These are phyloP conservation scores for Dentipellis sp. DNA, from an alignment of 768 basidiomycete species.

Conservation along the genomic window DNA sequence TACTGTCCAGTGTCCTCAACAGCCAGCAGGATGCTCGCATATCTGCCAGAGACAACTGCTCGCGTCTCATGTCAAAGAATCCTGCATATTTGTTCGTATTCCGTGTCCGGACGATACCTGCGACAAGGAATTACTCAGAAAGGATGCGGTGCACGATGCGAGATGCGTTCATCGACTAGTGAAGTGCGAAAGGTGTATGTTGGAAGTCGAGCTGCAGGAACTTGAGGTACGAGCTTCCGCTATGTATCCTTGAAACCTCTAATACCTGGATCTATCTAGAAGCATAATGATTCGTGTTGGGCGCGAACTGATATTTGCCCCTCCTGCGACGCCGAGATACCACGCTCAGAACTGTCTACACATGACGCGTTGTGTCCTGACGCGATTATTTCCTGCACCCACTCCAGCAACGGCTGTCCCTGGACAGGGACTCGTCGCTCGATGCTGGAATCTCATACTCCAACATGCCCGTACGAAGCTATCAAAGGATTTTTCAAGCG, in stretches of 20 bases:
- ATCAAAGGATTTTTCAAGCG: constrained; percentile 51
- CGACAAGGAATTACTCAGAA: constrained; percentile 31
- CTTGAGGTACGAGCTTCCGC: constrained; percentile 24
- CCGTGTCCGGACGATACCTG: constrained; percentile 42
- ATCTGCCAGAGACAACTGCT: constrained; percentile 62
- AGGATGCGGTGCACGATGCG: constrained; percentile 24
- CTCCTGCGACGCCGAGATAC: constrained; percentile 29
- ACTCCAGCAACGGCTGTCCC: constrained; percentile 41
- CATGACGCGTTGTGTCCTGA: constrained; percentile 33
- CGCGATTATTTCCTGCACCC: constrained; percentile 31
- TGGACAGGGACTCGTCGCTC: constrained; percentile 39
- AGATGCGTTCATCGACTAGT: constrained; percentile 28
- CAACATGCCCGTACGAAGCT: constrained; percentile 46
- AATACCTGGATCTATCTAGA: neutral
- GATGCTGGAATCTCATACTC: constrained; percentile 28
- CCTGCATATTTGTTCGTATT: constrained; percentile 49
- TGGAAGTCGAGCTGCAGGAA: constrained; percentile 29
- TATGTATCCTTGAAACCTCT: neutral
- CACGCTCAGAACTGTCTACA: constrained; percentile 23
- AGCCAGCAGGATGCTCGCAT: constrained; percentile 46
- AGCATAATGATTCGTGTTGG: constrained; percentile 31
- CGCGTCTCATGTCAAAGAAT: constrained; percentile 49
- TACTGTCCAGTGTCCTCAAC: constrained; percentile 60
- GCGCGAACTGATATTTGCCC: constrained; percentile 28
- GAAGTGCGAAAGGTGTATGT: constrained; percentile 19